Percentiles rank a stretch among this genome's conserved stretches.
These are phyloP conservation scores for Teratosphaeriaceae sp. DNA, from an alignment of 2,329 filamentous ascomycete species.

Conservation along the genomic window DNA sequence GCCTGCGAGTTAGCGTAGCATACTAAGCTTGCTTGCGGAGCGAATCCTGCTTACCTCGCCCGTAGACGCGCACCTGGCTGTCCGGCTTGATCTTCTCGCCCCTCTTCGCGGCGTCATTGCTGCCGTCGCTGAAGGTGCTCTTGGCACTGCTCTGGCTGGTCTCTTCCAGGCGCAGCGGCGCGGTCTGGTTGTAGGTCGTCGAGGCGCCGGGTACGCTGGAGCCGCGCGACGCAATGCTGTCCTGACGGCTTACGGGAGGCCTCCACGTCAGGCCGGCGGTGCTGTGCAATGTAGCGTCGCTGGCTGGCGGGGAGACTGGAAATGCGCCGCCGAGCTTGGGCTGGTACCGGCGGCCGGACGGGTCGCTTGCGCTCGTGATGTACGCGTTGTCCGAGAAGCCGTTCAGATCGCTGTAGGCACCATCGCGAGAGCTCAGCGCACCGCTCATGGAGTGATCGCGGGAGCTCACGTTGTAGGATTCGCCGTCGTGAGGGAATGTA, in stretches of 20 bases:
- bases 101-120: slow-evolving; percentile 27
- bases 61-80: slow-evolving; percentile 47
- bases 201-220: slow-evolving; percentile 54
- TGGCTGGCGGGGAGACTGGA: slow-evolving; percentile 13
- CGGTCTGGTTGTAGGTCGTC: slow-evolving; percentile 21
- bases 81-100: slow-evolving; percentile 43
- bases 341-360: slow-evolving; percentile 8
- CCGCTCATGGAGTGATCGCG: slow-evolving; percentile 3
- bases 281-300: slow-evolving; percentile 17
- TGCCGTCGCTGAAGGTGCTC: slow-evolving; percentile 17
- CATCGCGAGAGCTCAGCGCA: slow-evolving; percentile 1
- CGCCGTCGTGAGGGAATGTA: slow-evolving; percentile 1
- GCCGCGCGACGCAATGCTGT: slow-evolving; percentile 75
- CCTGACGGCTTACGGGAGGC: slow-evolving; percentile 55
- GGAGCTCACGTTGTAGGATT: slow-evolving; percentile 1
- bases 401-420: slow-evolving; percentile 6
- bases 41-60: slow-evolving; percentile 43
- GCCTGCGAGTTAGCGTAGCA: slow-evolving; percentile 7
- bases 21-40: no score
- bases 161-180: slow-evolving; percentile 23
- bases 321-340: not conserved
- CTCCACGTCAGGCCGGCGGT: slow-evolving; percentile 19
- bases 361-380: slow-evolving; percentile 13
- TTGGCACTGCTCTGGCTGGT: not conserved
- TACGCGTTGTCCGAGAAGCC: slow-evolving; percentile 8